Conservation (phyloP, 257 asterid genomes). For the Nicotiana tabacum region DNA sequence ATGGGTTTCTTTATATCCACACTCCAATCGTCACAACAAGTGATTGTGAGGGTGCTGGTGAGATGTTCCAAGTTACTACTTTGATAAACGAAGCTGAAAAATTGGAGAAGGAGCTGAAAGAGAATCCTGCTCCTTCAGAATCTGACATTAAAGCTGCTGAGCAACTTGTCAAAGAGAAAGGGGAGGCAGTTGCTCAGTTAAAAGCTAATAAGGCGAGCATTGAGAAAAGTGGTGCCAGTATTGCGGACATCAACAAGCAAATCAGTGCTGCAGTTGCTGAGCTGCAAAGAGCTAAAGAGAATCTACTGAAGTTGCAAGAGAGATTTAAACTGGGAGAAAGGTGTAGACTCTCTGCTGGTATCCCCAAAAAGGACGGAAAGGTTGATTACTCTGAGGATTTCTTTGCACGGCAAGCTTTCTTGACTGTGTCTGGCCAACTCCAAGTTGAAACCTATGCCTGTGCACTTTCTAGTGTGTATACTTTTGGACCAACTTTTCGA, state of each 20-base stretch:
- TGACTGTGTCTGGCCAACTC: slow-evolving; percentile 96
- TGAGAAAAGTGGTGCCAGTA: slow-evolving; percentile 2
- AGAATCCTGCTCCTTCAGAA: slow-evolving; percentile 65
- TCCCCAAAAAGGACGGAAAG: slow-evolving; percentile 78
- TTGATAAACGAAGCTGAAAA: slow-evolving; percentile 63
- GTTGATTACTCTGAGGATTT: slow-evolving; percentile 81
- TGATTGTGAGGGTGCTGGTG: slow-evolving; percentile 99
- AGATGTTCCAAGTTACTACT: slow-evolving; percentile 97
- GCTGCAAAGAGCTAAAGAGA: slow-evolving; percentile 73
- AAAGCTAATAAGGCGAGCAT: slow-evolving; percentile 68
- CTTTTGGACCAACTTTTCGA: slow-evolving; percentile 95
- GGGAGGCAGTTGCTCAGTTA: slow-evolving; percentile 61
- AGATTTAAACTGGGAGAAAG: slow-evolving; percentile 58
- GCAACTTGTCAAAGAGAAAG: slow-evolving; percentile 62
- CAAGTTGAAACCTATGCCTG: slow-evolving; percentile 96
- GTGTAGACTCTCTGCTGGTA: slow-evolving; percentile 47
- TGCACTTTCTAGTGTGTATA: slow-evolving; percentile 84
- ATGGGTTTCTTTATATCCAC: slow-evolving; percentile 83
- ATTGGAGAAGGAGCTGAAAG: slow-evolving; percentile 72
- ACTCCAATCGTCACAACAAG: slow-evolving; percentile 93
- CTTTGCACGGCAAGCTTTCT: slow-evolving; percentile 84
- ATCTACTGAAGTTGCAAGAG: slow-evolving; percentile 50
- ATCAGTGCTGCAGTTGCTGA: slow-evolving; percentile 60
- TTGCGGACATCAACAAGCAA: slow-evolving; percentile 24
- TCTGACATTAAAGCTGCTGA: slow-evolving; percentile 58